A percentile compares a stretch with the other conserved stretches of the same genome.
Evolutionary conservation across 345 rosid species (phyloP).

Genomic region (Passiflora organensis): DNA sequence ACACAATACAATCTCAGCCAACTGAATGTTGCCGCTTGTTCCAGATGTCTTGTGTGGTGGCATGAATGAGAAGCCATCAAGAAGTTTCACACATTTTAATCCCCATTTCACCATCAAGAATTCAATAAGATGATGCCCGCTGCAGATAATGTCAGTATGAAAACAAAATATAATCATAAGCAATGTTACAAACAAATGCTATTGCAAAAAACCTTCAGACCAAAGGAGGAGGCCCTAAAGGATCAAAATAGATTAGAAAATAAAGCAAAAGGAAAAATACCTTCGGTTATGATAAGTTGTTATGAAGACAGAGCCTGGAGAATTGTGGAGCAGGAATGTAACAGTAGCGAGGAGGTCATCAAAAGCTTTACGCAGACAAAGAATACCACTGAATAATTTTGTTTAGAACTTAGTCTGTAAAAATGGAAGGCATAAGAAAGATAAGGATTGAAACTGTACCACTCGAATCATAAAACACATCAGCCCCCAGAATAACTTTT

Average conservation of each 20-base stretch:
- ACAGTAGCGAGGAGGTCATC: conserved; percentile 84
- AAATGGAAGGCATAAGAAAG: neutral
- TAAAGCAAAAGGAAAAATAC: conserved; percentile 29
- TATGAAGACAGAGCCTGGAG: conserved; percentile 67
- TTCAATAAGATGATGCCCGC: conserved; percentile 91
- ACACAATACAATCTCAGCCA: conserved; percentile 57
- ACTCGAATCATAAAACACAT: conserved; percentile 69
- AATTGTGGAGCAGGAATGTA: conserved; percentile 64
- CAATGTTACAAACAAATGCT: neutral
- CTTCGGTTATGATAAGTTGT: conserved; percentile 91
- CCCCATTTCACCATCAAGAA: conserved; percentile 90
- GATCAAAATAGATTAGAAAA: conserved; percentile 3
- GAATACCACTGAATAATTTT: neutral
- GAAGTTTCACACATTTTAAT: conserved; percentile 63
- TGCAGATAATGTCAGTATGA: conserved; percentile 24
- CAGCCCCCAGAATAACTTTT: conserved; percentile 76
- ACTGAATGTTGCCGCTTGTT: conserved; percentile 65
- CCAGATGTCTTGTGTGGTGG: conserved; percentile 60
- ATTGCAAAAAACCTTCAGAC: neutral
- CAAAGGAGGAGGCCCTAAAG: neutral
- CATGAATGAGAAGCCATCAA: conserved; percentile 77
- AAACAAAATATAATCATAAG: neutral
- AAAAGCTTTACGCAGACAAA: conserved; percentile 46
- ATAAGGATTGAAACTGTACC: conserved; percentile 37
- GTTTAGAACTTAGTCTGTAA: too few species aligned